Evolutionary conservation across 1,284 basidiomycete genomes (phyloP), one percentile per base, ranked within the genome.

Genomic region (Acaromyces ingoldii): DNA sequence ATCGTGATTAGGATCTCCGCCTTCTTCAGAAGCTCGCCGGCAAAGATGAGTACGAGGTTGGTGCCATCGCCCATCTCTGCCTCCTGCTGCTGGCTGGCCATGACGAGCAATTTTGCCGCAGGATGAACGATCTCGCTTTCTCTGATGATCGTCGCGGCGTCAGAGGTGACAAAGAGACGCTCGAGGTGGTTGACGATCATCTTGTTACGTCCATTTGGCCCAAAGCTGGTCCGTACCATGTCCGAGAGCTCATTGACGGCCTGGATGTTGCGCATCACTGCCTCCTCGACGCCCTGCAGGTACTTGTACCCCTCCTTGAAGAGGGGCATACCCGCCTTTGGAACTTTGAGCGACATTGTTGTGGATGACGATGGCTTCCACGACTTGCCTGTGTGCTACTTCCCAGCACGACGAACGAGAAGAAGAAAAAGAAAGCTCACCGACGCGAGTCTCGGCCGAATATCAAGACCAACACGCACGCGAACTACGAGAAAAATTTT

Each of bases 41-140:
- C 91, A 43, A 98, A 81, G 74, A 98, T 98, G 72, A 98, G 79
- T 40, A 98, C 92, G 71, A 88, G 83, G 77, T 97, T 97, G 51
- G 93, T 97, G 47, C 89, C 84, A 79, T 98, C 95, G 53, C 93
- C 95, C 89, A 97, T 93, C 55, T 98, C 95, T 1, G 85, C 77
- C 77, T 97, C 93, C 76, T 99, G 95, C 29, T 93, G 89, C 73
- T 96, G 91, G 36, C 88, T 90, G 17, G 92, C 91, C 89, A 97
- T 95, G 28, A 98, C 93, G 11, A 99, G 80, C 9, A 98, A 81
- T 77, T 97, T 98, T 26, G 91, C 95, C 4, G 93, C 93, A 0
- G 95, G 95, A 77, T 98, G 95, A 25, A 97, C 90, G 45, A 99
- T 91, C 76, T 98, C 95, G 76, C 97, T 34, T 79, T 99, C 95